Conservation (phyloP, 495 filamentous ascomycete species). For the Neohortaea acidophila region DNA sequence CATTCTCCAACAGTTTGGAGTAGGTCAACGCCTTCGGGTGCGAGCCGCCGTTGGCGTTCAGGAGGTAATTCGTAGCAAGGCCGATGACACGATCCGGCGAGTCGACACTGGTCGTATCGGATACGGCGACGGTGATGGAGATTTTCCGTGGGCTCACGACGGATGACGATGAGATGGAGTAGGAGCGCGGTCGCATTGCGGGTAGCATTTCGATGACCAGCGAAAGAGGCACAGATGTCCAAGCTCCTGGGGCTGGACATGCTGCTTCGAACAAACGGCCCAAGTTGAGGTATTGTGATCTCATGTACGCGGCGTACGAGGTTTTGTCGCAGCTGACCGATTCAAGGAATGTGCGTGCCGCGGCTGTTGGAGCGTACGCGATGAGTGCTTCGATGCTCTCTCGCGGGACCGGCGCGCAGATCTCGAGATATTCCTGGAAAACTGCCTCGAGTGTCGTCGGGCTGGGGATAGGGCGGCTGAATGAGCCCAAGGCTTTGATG, state of each 20-base stretch:
- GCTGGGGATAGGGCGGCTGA: too few species aligned
- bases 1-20: too few species aligned
- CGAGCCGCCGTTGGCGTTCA: constrained; percentile 22
- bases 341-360: constrained; percentile 26
- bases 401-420: constrained; percentile 33
- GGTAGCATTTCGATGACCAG: constrained; percentile 33
- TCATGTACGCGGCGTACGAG: constrained; percentile 24
- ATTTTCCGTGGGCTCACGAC: constrained; percentile 30
- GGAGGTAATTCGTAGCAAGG: constrained; percentile 36
- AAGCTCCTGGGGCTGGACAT: constrained; percentile 10
- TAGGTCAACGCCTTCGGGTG: constrained; percentile 27
- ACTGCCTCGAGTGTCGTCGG: constrained; percentile 31
- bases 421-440: constrained; percentile 37
- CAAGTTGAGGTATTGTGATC: constrained; percentile 29
- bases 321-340: constrained; percentile 26
- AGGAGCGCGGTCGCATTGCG: constrained; percentile 34
- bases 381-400: constrained; percentile 31
- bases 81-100: constrained; percentile 27
- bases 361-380: constrained; percentile 30
- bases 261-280: constrained; percentile 28
- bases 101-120: constrained; percentile 21
- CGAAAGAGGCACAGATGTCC: constrained; percentile 31
- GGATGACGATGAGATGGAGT: constrained; percentile 40
- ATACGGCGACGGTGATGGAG: constrained; percentile 33
- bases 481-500: too few species aligned